Conservation (phyloP, 345 rosid genomes). For the Conringia planisiliqua region DNA sequence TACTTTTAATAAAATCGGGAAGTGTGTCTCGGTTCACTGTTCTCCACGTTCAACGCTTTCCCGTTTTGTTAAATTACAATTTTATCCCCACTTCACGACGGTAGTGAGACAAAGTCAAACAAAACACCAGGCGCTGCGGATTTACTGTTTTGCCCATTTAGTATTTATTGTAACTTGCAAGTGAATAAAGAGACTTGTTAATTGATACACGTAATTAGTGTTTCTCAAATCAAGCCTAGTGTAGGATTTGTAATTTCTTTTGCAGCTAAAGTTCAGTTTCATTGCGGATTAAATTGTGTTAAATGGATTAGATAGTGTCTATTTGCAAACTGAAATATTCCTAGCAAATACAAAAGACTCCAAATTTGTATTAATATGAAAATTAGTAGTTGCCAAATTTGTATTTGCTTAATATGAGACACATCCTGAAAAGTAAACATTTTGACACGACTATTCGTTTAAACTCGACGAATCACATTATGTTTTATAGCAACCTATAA, state of each 20-base stretch:
- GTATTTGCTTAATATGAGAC: not conserved
- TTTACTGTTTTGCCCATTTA: not conserved
- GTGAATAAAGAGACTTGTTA: not conserved
- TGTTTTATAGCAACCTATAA: not conserved
- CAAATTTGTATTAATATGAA: not conserved
- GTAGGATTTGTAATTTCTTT: not conserved
- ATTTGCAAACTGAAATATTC: not conserved
- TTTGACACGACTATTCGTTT: not conserved
- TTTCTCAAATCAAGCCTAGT: not conserved
- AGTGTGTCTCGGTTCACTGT: constrained; percentile 32
- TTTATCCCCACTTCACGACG: constrained; percentile 14
- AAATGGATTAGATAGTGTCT: not conserved
- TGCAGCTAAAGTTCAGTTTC: not conserved
- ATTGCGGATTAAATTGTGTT: not conserved
- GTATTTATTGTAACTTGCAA: not conserved
- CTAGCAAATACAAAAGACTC: not conserved
- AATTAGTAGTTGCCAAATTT: not conserved
- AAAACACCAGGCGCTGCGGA: not conserved
- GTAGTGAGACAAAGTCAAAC: constrained; percentile 7
- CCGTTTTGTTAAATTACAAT: not conserved
- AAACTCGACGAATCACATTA: not conserved
- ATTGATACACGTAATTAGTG: not conserved
- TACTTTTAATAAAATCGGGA: not conserved
- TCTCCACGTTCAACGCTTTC: constrained; percentile 32
- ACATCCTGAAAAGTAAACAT: not conserved